These are phyloP conservation scores for Aspergillus sp. DNA, from an alignment of 2,329 filamentous ascomycete genomes.

Conservation along the genomic window DNA sequence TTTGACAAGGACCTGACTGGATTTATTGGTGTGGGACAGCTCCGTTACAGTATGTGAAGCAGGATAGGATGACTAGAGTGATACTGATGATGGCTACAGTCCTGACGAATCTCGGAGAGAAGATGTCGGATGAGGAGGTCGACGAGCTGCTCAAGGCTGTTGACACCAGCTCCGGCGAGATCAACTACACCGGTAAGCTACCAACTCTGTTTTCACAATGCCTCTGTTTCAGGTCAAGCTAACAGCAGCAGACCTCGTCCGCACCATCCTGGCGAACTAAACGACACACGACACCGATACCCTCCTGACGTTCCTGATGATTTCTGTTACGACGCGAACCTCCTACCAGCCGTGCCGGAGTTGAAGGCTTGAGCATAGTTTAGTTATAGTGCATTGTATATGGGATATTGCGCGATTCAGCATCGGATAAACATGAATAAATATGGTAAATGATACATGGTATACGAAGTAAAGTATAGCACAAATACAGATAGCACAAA, in stretches of 20 bases:
- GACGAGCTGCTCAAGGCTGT: slow-evolving; percentile 98
- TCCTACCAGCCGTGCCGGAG: slow-evolving; percentile 6
- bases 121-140: slow-evolving; percentile 98
- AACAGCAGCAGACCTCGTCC: slow-evolving; percentile 67
- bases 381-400: slow-evolving; percentile 10
- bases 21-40: slow-evolving; percentile 94
- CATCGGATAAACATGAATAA: neutral
- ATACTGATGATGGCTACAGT: slow-evolving; percentile 51
- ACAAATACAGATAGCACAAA: neutral
- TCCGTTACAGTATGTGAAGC: slow-evolving; percentile 75
- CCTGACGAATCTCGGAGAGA: slow-evolving; percentile 95
- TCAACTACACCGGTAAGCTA: slow-evolving; percentile 88
- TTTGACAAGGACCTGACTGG: slow-evolving; percentile 99
- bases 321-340: slow-evolving; percentile 16
- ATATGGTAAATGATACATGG: neutral
- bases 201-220: neutral
- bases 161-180: slow-evolving; percentile 91
- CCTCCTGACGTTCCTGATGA: slow-evolving; percentile 27
- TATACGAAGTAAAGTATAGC: neutral
- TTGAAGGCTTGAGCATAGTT: slow-evolving; percentile 11
- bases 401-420: slow-evolving; percentile 5
- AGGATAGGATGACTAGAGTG: neutral
- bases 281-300: slow-evolving; percentile 34
- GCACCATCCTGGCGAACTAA: slow-evolving; percentile 83
- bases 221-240: neutral